These are phyloP conservation scores for Angomonas deanei DNA, from an alignment of 208 protist genomes.

Conservation along the genomic window DNA sequence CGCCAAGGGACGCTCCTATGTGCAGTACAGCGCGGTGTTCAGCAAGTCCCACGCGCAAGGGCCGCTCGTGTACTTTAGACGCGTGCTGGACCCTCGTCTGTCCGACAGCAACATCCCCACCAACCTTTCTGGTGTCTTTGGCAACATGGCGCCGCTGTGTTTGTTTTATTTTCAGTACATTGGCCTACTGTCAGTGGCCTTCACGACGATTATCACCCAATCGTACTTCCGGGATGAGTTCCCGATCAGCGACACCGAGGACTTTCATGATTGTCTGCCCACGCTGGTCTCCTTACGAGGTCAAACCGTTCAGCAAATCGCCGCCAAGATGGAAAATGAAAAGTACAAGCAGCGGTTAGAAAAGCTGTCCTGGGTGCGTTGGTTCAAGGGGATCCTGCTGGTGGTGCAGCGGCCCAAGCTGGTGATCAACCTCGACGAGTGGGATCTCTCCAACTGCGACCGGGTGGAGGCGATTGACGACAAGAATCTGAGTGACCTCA, in stretches of 20 bases:
- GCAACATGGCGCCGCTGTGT: conserved; percentile 63
- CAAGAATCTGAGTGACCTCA: conserved; percentile 18
- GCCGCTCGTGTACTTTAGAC: conserved; percentile 72
- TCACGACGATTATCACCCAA: conserved; percentile 82
- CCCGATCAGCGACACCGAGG: conserved; percentile 64
- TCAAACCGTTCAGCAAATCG: conserved; percentile 73
- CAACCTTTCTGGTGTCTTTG: conserved; percentile 74
- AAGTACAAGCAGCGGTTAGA: conserved; percentile 28
- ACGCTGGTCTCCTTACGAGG: conserved; percentile 59
- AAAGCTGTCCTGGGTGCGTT: conserved; percentile 77
- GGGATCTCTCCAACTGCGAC: conserved; percentile 40
- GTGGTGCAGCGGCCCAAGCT: conserved; percentile 26
- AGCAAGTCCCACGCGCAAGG: conserved; percentile 24
- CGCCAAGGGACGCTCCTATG: conserved; percentile 69
- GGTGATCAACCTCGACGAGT: conserved; percentile 78
- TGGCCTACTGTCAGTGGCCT: conserved; percentile 69
- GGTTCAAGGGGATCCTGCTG: conserved; percentile 61
- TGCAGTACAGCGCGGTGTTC: conserved; percentile 79
- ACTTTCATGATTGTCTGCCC: conserved; percentile 60
- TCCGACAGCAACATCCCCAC: conserved; percentile 49
- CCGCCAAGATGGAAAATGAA: conserved; percentile 37
- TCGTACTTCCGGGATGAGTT: conserved; percentile 79
- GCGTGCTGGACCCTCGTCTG: conserved; percentile 54
- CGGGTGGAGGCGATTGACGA: conserved; percentile 32
- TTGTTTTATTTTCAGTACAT: conserved; percentile 84